Conservation (phyloP, 2,329 filamentous ascomycete species). For the Sporothrix variecibatus region DNA sequence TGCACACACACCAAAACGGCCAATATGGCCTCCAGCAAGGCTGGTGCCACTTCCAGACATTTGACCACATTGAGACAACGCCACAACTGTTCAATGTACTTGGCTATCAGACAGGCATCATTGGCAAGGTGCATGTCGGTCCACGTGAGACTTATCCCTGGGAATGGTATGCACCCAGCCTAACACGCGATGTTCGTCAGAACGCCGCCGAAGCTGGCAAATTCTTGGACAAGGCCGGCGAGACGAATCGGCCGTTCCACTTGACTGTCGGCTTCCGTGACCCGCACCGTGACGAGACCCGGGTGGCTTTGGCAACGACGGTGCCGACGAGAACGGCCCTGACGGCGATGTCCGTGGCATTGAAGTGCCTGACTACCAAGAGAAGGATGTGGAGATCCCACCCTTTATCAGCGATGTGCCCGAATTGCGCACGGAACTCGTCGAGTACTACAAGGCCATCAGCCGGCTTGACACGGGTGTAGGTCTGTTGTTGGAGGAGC, state of each 20-base stretch:
- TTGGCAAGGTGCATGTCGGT: constrained; percentile 53
- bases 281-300: constrained; percentile 47
- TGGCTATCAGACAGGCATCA: constrained; percentile 49
- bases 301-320: constrained; percentile 49
- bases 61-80: constrained; percentile 46
- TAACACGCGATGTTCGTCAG: constrained; percentile 46
- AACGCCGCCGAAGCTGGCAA: constrained; percentile 42
- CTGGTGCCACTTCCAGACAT: constrained; percentile 47
- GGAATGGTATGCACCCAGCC: constrained; percentile 44
- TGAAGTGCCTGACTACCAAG: constrained; percentile 32
- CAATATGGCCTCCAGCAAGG: constrained; percentile 47
- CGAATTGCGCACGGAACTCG: constrained; percentile 46
- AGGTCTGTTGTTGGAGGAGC: constrained; percentile 42
- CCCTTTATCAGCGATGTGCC: constrained; percentile 45
- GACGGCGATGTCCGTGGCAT: constrained; percentile 29
- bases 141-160: constrained; percentile 45
- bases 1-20: constrained; percentile 52
- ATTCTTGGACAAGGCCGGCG: constrained; percentile 43
- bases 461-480: constrained; percentile 46
- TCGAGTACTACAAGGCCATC: constrained; percentile 47
- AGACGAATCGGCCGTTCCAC: constrained; percentile 42
- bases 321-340: constrained; percentile 32
- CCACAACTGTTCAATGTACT: constrained; percentile 43
- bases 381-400: constrained; percentile 44
- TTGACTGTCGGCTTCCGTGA: constrained; percentile 51